phyloP scores from a whole-genome alignment of 208 protist genomes.

The Crithidia brevicula region DNA sequence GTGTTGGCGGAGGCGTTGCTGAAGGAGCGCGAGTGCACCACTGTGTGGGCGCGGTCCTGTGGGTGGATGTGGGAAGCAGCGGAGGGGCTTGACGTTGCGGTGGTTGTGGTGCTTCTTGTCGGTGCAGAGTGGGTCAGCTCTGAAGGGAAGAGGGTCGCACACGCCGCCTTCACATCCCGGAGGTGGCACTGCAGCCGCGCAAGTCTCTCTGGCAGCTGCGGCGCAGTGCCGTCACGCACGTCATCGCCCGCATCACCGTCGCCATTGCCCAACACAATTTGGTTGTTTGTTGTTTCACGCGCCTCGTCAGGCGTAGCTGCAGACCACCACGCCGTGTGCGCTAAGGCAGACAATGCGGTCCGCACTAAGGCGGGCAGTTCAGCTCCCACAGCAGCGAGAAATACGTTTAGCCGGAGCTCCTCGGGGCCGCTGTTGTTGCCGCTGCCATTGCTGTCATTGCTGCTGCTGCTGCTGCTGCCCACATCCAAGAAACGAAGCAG shows the following conservation, averaged over 20 bases:
- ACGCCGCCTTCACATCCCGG: constrained; percentile 10
- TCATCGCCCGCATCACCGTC: background rate
- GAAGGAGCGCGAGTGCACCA: background rate
- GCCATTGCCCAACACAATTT: background rate
- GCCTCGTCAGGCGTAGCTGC: no score
- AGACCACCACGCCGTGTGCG: constrained; percentile 9
- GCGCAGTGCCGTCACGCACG: background rate
- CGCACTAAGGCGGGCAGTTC: constrained; percentile 16
- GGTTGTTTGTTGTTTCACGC: no score
- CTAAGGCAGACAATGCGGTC: background rate
- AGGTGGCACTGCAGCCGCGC: constrained; percentile 6
- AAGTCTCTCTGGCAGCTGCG: constrained; percentile 4
- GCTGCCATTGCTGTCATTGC: background rate
- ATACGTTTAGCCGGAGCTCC: constrained; percentile 14
- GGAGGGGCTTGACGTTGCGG: background rate
- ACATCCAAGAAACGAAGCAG: constrained; percentile 10
- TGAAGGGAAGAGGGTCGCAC: background rate
- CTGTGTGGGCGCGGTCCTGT: background rate
- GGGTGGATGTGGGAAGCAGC: background rate
- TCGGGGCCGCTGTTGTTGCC: background rate
- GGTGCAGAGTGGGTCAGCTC: background rate
- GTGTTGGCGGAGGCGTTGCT: background rate
- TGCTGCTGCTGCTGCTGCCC: background rate
- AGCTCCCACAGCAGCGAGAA: constrained; percentile 1
- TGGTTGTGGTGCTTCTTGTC: background rate